phyloP scores from a whole-genome alignment of 306 rosid genomes.

The Luffa aegyptiaca region DNA sequence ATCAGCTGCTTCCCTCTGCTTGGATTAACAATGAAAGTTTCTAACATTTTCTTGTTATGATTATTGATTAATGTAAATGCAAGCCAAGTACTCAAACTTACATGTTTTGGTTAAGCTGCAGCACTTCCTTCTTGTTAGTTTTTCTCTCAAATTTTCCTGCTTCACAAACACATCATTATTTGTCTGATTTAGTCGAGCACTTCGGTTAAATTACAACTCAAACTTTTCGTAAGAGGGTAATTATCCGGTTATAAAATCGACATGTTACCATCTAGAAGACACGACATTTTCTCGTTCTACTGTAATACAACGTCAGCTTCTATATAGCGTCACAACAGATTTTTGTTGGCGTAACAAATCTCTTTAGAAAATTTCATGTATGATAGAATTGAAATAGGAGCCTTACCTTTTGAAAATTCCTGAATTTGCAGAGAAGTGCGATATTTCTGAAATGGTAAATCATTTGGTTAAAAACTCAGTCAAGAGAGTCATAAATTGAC shows the following conservation, averaged over 20 bases:
- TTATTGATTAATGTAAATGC: neutral
- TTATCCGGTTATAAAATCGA: too few relatives aligned
- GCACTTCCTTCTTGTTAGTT: neutral
- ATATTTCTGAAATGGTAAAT: neutral
- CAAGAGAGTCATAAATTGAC: neutral
- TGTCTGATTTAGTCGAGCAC: neutral
- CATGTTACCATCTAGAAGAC: too few relatives aligned
- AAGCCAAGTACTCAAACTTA: neutral
- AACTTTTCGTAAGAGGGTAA: too few relatives aligned
- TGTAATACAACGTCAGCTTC: too few relatives aligned
- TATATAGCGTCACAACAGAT: too few relatives aligned
- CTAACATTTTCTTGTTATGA: neutral
- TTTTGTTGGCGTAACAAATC: too few relatives aligned
- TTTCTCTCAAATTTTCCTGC: conserved; percentile 2
- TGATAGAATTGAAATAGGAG: neutral
- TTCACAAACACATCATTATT: neutral
- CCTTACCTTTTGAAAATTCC: neutral
- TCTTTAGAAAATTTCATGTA: neutral
- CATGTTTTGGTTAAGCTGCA: neutral
- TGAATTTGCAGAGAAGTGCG: neutral
- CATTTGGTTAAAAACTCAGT: neutral
- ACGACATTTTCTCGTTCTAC: too few relatives aligned
- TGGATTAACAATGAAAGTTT: neutral
- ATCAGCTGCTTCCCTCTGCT: conserved; percentile 2
- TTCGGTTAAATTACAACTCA: neutral